Evolutionary conservation across 164 flowering plant genomes (phyloP), one percentile per base, ranked within the genome.

Genomic region (Dillenia suffruticosa): DNA sequence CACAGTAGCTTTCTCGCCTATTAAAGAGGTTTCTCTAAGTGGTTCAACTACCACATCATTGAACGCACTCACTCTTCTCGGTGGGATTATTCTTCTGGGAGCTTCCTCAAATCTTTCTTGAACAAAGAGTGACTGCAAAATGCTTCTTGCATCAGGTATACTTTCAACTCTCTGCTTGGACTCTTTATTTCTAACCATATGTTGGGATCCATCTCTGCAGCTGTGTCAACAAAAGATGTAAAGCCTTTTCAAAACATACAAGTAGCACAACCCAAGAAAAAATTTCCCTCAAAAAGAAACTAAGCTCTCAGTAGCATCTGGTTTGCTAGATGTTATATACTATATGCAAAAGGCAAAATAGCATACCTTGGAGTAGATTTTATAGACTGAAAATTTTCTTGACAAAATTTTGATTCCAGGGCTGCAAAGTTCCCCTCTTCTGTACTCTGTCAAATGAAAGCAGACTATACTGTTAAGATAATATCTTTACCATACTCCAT

Each of bases 1-100:
- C 22, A 58, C 58, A 51, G 51, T 59, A 57, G 13, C 57, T 45
- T 19, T 57, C 59, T 47, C 58, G 12, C 56, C 62, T 57, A 5
- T n/a, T 7, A 32, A 4, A 44, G 45, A 14, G 14, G 62, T 17
- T 32, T 81, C 84, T 24, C 24, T 51, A 13, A 49, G 65, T 49
- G 85, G 83, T 66, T 70, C 76, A 52, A 19, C 16, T 40, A 79
- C 92, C n/a, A 63, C 56, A 40, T 12, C 16, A 43, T 81, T 74
- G 49, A 56, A 57, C 46, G 71, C 63, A 40, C 54, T 59, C 16
- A 69, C 45, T 54, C 74, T 72, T 67, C 62, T 73, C 14, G 61
- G 16, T 43, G 66, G 71, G 0, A 9, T 24, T 47, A 15, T 22
- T 63, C 50, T 74, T 69, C 47, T 64, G 22, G 80, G 81, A 6